Base-by-base conservation (phyloP, 352 stramenopile genomes). In the Phytophthora fragariaefolia region DNA sequence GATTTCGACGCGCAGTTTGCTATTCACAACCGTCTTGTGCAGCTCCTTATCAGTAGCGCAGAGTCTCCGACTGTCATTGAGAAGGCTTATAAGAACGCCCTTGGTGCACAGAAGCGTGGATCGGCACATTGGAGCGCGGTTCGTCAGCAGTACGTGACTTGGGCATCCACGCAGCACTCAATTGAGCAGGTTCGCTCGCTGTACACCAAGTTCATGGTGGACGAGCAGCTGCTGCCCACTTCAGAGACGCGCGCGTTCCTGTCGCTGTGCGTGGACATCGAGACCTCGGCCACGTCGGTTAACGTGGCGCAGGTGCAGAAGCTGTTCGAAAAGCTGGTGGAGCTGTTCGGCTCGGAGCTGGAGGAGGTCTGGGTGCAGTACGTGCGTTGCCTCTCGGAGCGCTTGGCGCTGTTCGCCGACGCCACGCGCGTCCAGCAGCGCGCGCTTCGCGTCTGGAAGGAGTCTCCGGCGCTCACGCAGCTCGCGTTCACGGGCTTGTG, bases 261-360 rank as follows among this genome's bases (percentile, higher is more conserved):
- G 48, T 53, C 82, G 54, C 66, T 81, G 40, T 94, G 83, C 58
- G 74, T 96, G 49, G 76, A 89, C 52, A 74, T 91, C 22, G 86
- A 96, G 72, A 85, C 75, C n/a, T 76, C 86, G 13, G 54, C 70
- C 0, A 50, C 59, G 5, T 66, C 72, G 26, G 67, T 86, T 18
- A 58, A 73, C 13, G 64, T 84, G 12, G 38, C 71, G 12, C 73
- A 79, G 15, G 80, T 93, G 60, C 84, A 82, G 40, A 63, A 70
- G 54, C 65, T 96, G 45, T 95, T 92, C 60, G 88, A 96, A 69
- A 92, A 92, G 73, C 61, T 95, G 48, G 73, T 96, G 27, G 88
- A 95, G 49, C 66, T 96, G 3, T 96, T 91, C 32, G 83, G 88
- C 43, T 54, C 55, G 36, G 46, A 58, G 23, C 61, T 77, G 3